These are phyloP conservation scores for Tilletia horrida DNA, from an alignment of 1,284 basidiomycete species.

Conservation along the genomic window DNA sequence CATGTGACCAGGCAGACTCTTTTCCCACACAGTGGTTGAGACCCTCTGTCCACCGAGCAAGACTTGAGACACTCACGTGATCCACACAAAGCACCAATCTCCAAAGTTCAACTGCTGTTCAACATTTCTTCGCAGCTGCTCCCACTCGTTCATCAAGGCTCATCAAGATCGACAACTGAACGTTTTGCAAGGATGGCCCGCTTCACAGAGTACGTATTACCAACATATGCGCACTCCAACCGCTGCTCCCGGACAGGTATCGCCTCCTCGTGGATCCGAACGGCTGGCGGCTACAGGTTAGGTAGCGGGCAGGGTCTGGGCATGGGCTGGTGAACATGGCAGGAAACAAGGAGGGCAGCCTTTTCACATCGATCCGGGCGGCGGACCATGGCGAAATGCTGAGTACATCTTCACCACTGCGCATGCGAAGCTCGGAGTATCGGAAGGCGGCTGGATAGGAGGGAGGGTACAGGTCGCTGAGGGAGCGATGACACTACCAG, in stretches of 20 bases:
- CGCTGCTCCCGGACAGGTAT: background rate
- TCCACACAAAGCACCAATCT: background rate
- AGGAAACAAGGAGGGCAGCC: too few relatives aligned
- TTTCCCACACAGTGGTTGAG: background rate
- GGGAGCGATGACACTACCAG: too few relatives aligned
- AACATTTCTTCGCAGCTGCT: constrained; percentile 5
- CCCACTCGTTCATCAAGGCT: constrained; percentile 2
- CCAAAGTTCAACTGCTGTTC: background rate
- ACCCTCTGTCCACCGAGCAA: background rate
- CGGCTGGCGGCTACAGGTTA: background rate
- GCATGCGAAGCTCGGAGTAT: too few relatives aligned
- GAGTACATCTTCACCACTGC: too few relatives aligned
- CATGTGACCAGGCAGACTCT: background rate
- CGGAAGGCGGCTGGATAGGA: too few relatives aligned
- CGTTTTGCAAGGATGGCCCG: constrained; percentile 14
- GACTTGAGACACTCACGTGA: background rate
- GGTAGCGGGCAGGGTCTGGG: background rate
- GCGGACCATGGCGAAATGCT: too few relatives aligned
- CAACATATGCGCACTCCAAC: background rate
- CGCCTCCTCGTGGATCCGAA: background rate
- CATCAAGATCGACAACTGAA: constrained; percentile 9
- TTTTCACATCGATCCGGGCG: too few relatives aligned
- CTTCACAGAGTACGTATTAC: constrained; percentile 17
- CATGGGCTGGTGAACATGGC: too few relatives aligned
- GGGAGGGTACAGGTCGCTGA: too few relatives aligned